Evolutionary conservation across 2,329 filamentous ascomycete species (phyloP), one percentile per base, ranked within the genome.

Genomic region (Ophiocordyceps robertsii): DNA sequence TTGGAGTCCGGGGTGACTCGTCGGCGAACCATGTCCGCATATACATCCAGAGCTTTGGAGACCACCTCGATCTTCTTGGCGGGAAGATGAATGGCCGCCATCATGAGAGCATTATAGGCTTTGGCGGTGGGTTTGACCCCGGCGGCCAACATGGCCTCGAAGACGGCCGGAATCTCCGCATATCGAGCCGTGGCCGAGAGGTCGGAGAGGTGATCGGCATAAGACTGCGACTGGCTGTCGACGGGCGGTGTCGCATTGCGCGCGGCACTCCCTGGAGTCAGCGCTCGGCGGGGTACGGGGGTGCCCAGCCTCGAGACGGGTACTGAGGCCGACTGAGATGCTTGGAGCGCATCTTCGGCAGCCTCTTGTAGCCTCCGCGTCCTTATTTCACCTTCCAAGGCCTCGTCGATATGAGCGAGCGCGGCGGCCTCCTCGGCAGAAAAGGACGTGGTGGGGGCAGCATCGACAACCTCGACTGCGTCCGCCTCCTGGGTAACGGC

Each of bases 11-110:
- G 89, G 17, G 75, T 67, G 21, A 96, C 81, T 52, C 82, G 82
- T 49, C 89, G 83, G 50, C 82, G 80, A 52, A 95, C 78, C 92
- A 98, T 96, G 59, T 96, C 89, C 14, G 88, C 83, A 61, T 96
- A 98, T 41, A 98, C 84, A 65, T 95, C 89, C 41, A 96, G 73
- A 6, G 87, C 88, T 67, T 94, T 94, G 47, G 87, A 82, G 13
- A 94, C 85, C 41, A 92, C 79, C 64, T 93, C 84, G 42, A 83
- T 82, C 61, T 81, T 84, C 60, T 85, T 81, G 21, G 72, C 70
- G 8, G 89, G 85, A 16, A 95, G 74, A 51, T 86, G 75, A 47
- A 95, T 86, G 13, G 88, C 88, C 6, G 92, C 86, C 53, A 81
- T 73, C 37, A 98, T 69, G 37, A 98, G 72, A 40, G 87, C 84